Base-by-base conservation (phyloP, 2,329 filamentous ascomycete species). In the Pseudogymnoascus sp. region DNA sequence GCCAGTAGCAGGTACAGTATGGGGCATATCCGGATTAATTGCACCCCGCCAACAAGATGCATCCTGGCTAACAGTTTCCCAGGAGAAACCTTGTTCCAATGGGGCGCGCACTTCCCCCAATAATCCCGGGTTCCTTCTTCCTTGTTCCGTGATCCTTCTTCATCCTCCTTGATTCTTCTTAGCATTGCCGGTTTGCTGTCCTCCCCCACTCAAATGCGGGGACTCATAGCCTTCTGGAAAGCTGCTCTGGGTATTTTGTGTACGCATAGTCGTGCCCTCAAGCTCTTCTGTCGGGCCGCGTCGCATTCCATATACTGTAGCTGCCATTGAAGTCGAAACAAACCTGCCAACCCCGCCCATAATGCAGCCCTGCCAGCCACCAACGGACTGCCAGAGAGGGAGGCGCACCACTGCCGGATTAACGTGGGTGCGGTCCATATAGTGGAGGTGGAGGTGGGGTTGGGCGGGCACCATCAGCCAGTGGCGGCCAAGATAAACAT, bases 401-500 rank as follows among this genome's bases (percentile, higher is more conserved):
- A 44, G 50, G 50, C 50, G 50, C n/a, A 57, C 50, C 50, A 57
- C 50, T 57, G 28, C 50, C 50, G 28, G 50, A 57, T 57, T 57
- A 57, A 57, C 28, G 50, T 57, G 50, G 50, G 21, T 57, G 50
- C 50, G 50, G 50, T 57, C 50, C n/a, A 33, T 33, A n/a, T n/a
- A n/a, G n/a, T n/a, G n/a, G 50, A 28, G n/a, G n/a, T 8, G 28
- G 5, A 8, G n/a, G 50, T 57, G 50, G 50, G 31, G 26, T 19
- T 57, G 11, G 9, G 21, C 47, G 19, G 47, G 28, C 28, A 19
- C 17, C 6, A 21, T 8, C 28, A 35, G 28, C 50, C 50, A 57
- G 50, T 35, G 31, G 17, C 50, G 28, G 50, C 28, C 50, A 33
- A 33, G 50, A 19, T 33, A 57, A 35, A 57, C 17, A 57, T 57